Conservation (phyloP, 2,329 filamentous ascomycete species). For the Sporothrix protearum region DNA sequence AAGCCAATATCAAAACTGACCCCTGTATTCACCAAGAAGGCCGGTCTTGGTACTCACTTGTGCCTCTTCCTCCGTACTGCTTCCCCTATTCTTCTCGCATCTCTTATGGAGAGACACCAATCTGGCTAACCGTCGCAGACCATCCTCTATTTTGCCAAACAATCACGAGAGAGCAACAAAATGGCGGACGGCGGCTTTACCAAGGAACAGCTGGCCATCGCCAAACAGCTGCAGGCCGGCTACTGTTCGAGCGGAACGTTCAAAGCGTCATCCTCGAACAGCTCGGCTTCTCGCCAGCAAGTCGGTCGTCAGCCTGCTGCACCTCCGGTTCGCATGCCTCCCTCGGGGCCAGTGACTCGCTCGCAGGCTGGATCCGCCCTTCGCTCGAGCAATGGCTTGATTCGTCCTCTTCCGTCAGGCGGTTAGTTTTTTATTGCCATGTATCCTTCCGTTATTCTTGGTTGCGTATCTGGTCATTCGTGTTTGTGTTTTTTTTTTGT, state of each 20-base stretch:
- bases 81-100: background rate
- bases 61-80: background rate
- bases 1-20: background rate
- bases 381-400: conserved; percentile 15
- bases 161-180: background rate
- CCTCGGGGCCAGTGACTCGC: background rate
- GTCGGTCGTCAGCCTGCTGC: background rate
- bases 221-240: conserved; percentile 23
- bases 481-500: too few species aligned
- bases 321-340: background rate
- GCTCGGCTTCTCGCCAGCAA: background rate
- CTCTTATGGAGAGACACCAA: background rate
- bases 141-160: background rate
- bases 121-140: background rate
- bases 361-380: background rate
- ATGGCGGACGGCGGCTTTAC: conserved; percentile 3
- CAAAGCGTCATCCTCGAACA: background rate
- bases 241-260: conserved; percentile 23
- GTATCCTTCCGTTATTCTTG: background rate
- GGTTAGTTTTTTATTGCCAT: background rate
- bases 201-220: conserved; percentile 26
- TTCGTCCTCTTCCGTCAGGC: conserved; percentile 18
- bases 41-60: background rate
- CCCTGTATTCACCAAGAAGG: background rate
- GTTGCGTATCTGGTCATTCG: background rate